These are phyloP conservation scores for Tuber calosporum DNA, from an alignment of 495 filamentous ascomycete species.

Conservation along the genomic window DNA sequence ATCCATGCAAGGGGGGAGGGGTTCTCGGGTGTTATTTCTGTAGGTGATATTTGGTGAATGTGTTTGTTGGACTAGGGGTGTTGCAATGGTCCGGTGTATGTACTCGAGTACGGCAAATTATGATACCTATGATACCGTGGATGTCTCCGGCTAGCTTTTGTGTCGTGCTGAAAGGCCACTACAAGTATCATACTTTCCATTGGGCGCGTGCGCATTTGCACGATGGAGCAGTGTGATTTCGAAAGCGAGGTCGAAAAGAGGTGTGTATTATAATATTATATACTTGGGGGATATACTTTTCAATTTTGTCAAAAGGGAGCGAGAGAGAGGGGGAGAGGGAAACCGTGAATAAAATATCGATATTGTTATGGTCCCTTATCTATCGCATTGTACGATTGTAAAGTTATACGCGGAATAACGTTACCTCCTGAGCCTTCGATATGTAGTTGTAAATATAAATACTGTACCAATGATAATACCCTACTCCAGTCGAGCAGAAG, in stretches of 20 bases:
- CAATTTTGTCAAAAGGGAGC: background rate
- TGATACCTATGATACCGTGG: too few relatives aligned
- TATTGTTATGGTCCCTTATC: background rate
- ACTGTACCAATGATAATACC: background rate
- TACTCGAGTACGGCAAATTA: background rate
- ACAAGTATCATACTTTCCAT: too few relatives aligned
- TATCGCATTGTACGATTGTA: background rate
- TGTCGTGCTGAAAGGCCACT: too few relatives aligned
- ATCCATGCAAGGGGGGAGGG: too few relatives aligned
- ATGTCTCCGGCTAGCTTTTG: background rate
- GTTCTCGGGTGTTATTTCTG: background rate
- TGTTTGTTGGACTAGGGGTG: background rate
- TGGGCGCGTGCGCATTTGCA: too few relatives aligned
- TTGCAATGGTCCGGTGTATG: background rate
- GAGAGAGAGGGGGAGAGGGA: too few relatives aligned
- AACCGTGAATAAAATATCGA: background rate
- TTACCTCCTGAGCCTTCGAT: background rate
- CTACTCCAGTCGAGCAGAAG: too few relatives aligned
- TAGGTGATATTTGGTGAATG: conserved; percentile 1
- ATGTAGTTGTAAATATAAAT: background rate
- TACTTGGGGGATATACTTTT: background rate
- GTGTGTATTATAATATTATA: background rate
- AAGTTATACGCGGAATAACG: background rate
- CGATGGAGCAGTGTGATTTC: background rate
- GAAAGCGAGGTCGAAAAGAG: background rate